Base-by-base conservation (phyloP, 306 rosid genomes). In the Prunus salicina region DNA sequence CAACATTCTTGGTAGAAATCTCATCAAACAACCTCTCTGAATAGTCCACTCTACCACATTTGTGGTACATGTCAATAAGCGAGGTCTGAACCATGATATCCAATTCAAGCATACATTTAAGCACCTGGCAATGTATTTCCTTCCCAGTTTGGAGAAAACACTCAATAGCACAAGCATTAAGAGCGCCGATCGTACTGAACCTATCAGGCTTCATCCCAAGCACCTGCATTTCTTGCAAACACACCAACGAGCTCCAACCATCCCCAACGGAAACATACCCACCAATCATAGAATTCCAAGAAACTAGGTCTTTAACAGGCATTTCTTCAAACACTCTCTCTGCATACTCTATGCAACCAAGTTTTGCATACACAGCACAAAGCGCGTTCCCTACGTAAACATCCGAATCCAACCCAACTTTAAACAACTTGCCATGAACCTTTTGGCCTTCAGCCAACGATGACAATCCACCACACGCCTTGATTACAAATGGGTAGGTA, bases 221-320 rank as follows among this genome's bases (percentile, higher is more conserved):
- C 20, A n/a, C 78, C 50, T 72, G 71, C 91, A 85, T 82, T 28
- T 84, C 84, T 55, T 46, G 67, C 62, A 89, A 87, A 80, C 86
- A 84, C 50, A 20, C 50, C 62, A 85, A 60, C 1, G 88, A 69
- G 46, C 73, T 81, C 72, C 61, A 60, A 63, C 83, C 76, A 72
- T 82, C 79, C 76, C 78, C 77, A 49, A 74, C 75, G 10, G 80
- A 27, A 74, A 76, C 84, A 75, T 84, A 84, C 13, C 87, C 90
- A 15, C 84, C 55, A 41, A 84, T 82, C 83, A 90, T 67, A 19
- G 90, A 90, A 70, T 86, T 86, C 89, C 90, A 90, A 28, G 90
- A 87, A 16, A 90, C 90, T 69, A 84, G 8, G 67, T 90, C 86
- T 24, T 74, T 84, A 0, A 69, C 78, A 24, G 82, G 82, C 86